Base-by-base conservation (phyloP, 495 filamentous ascomycete genomes). In the Hypoxylon trugodes region DNA sequence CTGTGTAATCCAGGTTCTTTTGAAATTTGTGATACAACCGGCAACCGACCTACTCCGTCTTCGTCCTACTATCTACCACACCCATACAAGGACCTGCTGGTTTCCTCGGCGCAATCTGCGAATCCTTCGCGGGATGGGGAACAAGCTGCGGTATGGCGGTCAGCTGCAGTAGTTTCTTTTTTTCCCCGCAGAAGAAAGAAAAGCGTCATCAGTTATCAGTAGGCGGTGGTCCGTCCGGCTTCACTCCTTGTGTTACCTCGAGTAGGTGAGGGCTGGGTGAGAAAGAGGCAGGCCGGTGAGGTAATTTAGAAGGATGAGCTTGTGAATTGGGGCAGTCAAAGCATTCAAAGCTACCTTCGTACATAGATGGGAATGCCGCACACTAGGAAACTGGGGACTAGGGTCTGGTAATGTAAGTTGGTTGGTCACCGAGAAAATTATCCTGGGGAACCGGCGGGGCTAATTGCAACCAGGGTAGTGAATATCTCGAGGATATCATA, bases 21-120 rank as follows among this genome's bases (percentile, higher is more conserved):
- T 60, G 54, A 57, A 66, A 66, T 59, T 48, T 59, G 64, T 67
- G 64, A 61, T 67, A 67, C 64, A 61, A 67, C 64, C 56, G 64
- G 58, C 64, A 61, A 67, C 53, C 64, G 16, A 67, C 64, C 57
- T 51, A 59, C 45, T 50, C 26, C 40, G 19, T 52, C 53, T 52
- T 65, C 18, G 48, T 56, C 42, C 46, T 64, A 46, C 37, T 45
- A 22, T 52, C 47, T 50, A 40, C 54, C 61, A 65, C 61, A 65
- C 61, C 54, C 48, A 52, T 49, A 52, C 61, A 59, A 59, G 41
- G 53, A 32, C 40, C 28, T 55, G 38, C 22, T 33, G 32, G 45
- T 57, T 45, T 42, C 28, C 51, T 61, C 55, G 57, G 57, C 64
- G 58, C 64, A 61, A 67, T 61, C 7, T 66, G n/a, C 18, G 64